Percentiles rank a stretch among this genome's conserved stretches.
Evolutionary conservation across 2,329 filamentous ascomycete species (phyloP).

Genomic region (Fusarium irregulare): DNA sequence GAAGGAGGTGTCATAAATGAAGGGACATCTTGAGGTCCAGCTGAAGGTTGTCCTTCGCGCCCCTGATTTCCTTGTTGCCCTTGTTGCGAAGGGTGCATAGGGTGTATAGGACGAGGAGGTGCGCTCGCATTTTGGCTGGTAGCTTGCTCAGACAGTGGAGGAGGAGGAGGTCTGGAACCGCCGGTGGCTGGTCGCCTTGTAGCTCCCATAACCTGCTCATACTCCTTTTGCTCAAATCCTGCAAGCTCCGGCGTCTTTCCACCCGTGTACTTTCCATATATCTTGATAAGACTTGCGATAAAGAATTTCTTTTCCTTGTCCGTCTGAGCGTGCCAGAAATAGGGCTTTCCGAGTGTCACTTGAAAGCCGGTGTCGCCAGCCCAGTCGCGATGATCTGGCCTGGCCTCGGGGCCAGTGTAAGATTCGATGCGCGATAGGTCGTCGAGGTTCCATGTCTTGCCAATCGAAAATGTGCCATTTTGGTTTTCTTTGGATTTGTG

Average conservation of each 20-base stretch:
- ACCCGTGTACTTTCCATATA: slow-evolving; percentile 95
- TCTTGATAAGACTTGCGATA: slow-evolving; percentile 94
- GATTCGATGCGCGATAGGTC: slow-evolving; percentile 87
- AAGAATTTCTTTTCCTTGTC: slow-evolving; percentile 99
- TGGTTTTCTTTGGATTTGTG: slow-evolving; percentile 97
- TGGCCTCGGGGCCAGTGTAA: slow-evolving; percentile 72
- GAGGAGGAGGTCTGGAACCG: slow-evolving; percentile 41
- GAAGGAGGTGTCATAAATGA: slow-evolving; percentile 47
- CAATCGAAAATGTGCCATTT: slow-evolving; percentile 95
- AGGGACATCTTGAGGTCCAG: slow-evolving; percentile 41
- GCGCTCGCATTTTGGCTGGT: slow-evolving; percentile 31
- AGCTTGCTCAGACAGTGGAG: slow-evolving; percentile 45
- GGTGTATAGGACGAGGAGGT: slow-evolving; percentile 35
- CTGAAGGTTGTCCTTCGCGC: slow-evolving; percentile 25
- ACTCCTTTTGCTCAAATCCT: slow-evolving; percentile 84
- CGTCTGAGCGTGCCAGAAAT: slow-evolving; percentile 95
- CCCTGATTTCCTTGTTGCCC: slow-evolving; percentile 25
- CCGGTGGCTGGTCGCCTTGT: slow-evolving; percentile 54
- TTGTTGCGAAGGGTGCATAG: slow-evolving; percentile 23
- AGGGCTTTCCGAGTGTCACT: slow-evolving; percentile 90
- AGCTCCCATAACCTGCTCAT: slow-evolving; percentile 77
- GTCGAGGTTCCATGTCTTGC: slow-evolving; percentile 97
- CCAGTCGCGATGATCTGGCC: slow-evolving; percentile 75
- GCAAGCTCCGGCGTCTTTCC: slow-evolving; percentile 81
- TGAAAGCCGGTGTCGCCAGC: slow-evolving; percentile 86